phyloP scores from a whole-genome alignment of 139 green algal genomes.

The Chlamydomonas sp. region DNA sequence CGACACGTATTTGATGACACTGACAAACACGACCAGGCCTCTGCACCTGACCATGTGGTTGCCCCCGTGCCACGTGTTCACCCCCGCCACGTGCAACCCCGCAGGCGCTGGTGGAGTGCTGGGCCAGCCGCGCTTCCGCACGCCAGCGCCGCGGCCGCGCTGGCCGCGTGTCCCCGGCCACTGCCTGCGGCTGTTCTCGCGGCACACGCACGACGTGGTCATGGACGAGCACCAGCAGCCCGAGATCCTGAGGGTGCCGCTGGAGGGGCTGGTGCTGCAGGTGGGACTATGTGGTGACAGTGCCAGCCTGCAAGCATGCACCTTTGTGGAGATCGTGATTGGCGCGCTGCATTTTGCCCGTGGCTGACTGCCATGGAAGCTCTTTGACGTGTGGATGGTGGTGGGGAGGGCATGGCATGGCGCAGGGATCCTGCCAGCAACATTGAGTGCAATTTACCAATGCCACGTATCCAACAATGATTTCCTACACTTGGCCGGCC shows the following conservation, averaged over 20 bases:
- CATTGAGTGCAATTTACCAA: background rate
- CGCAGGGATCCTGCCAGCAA: background rate
- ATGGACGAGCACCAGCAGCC: constrained; percentile 59
- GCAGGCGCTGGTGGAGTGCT: constrained; percentile 63
- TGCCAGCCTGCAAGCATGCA: too few relatives aligned
- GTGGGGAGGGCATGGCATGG: background rate
- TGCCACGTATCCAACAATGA: background rate
- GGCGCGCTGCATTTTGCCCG: too few relatives aligned
- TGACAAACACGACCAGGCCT: too few relatives aligned
- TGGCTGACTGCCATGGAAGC: too few relatives aligned
- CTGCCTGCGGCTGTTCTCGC: constrained; percentile 78
- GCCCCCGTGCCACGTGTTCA: too few relatives aligned
- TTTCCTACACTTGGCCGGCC: too few relatives aligned
- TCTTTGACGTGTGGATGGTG: constrained; percentile 6
- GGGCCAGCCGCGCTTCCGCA: constrained; percentile 68
- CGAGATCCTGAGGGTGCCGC: constrained; percentile 75
- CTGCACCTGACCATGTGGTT: too few relatives aligned
- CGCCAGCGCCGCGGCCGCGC: constrained; percentile 86
- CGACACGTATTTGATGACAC: too few relatives aligned
- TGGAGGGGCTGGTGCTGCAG: constrained; percentile 73
- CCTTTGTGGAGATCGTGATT: too few relatives aligned
- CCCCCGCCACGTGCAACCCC: background rate
- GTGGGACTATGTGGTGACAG: constrained; percentile 19
- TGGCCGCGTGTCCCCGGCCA: constrained; percentile 75
- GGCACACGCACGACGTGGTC: constrained; percentile 26